A percentile compares a stretch with the other conserved stretches of the same genome.
Conservation (phyloP, 768 basidiomycete species). For the Lyophyllum semitale region DNA sequence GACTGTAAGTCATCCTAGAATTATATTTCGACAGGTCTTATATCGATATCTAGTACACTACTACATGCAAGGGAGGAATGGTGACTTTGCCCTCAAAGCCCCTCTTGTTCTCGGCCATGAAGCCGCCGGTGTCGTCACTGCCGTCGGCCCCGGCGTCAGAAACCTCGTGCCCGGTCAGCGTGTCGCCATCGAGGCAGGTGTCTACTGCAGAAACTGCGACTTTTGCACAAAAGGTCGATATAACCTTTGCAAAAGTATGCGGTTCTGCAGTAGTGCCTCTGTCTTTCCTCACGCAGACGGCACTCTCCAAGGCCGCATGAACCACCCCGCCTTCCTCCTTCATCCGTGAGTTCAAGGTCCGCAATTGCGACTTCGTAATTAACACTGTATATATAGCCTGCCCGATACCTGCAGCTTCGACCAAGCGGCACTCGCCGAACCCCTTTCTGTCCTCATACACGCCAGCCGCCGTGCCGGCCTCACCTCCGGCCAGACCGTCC, state of each 20-base stretch:
- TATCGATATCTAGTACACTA: slow-evolving; percentile 73
- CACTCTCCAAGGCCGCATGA: slow-evolving; percentile 84
- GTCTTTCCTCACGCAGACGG: slow-evolving; percentile 94
- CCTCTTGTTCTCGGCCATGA: slow-evolving; percentile 95
- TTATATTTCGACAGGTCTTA: neutral
- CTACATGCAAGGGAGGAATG: slow-evolving; percentile 86
- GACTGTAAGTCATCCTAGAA: slow-evolving; percentile 54
- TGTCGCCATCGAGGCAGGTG: slow-evolving; percentile 92
- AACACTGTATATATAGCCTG: slow-evolving; percentile 44
- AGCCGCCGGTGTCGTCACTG: slow-evolving; percentile 82
- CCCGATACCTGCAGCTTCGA: slow-evolving; percentile 78
- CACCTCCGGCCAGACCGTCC: slow-evolving; percentile 63
- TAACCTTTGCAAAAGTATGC: slow-evolving; percentile 90
- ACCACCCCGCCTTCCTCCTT: slow-evolving; percentile 83
- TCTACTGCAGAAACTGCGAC: slow-evolving; percentile 78
- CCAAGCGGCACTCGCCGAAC: slow-evolving; percentile 88
- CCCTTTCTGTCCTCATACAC: slow-evolving; percentile 86
- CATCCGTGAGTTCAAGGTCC: slow-evolving; percentile 68
- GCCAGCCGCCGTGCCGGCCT: slow-evolving; percentile 49
- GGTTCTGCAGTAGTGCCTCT: slow-evolving; percentile 88
- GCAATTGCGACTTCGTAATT: slow-evolving; percentile 4
- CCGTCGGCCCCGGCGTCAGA: slow-evolving; percentile 74
- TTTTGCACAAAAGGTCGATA: slow-evolving; percentile 79
- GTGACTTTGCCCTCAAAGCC: slow-evolving; percentile 83
- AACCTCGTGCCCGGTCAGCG: slow-evolving; percentile 74